Evolutionary conservation across 345 rosid genomes (phyloP).

Genomic region (Sapria himalayana): DNA sequence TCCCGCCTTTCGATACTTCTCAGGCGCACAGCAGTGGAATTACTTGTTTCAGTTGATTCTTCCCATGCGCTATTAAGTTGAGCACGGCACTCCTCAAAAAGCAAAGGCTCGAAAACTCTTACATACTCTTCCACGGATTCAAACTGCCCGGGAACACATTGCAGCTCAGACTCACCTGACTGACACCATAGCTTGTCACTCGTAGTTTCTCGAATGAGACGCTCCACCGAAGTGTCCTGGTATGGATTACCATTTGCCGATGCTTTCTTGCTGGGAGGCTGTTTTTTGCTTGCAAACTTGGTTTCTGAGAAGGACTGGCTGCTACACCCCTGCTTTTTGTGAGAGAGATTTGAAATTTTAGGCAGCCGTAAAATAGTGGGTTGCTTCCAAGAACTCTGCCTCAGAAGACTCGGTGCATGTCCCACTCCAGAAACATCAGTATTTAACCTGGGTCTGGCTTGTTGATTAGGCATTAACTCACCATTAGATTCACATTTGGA

Average conservation of each 20-base stretch:
- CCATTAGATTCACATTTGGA: conserved; percentile 48
- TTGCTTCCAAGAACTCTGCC: conserved; percentile 77
- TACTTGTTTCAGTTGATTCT: conserved; percentile 59
- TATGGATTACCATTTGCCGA: conserved; percentile 20
- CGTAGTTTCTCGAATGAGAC: conserved; percentile 92
- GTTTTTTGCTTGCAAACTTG: conserved; percentile 54
- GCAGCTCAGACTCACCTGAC: conserved; percentile 78
- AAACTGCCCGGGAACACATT: conserved; percentile 74
- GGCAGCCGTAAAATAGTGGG: conserved; percentile 31
- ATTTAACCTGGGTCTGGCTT: conserved; percentile 41
- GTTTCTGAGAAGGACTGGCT: conserved; percentile 50
- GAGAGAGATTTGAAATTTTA: conserved; percentile 31
- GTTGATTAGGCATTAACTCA: conserved; percentile 28
- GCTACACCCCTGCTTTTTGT: conserved; percentile 25
- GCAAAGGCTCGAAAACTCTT: conserved; percentile 91
- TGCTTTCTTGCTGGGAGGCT: conserved; percentile 38
- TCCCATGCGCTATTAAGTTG: conserved; percentile 94
- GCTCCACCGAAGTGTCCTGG: conserved; percentile 98
- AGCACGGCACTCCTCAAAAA: conserved; percentile 98
- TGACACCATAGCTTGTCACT: conserved; percentile 86
- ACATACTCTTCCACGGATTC: conserved; percentile 82
- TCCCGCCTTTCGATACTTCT: conserved; percentile 80
- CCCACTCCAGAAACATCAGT: conserved; percentile 34
- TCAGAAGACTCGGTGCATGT: conserved; percentile 27
- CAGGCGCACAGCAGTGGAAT: conserved; percentile 51